Evolutionary conservation across 305 asterid species (phyloP).

Genomic region (Fraxinus dipetala): DNA sequence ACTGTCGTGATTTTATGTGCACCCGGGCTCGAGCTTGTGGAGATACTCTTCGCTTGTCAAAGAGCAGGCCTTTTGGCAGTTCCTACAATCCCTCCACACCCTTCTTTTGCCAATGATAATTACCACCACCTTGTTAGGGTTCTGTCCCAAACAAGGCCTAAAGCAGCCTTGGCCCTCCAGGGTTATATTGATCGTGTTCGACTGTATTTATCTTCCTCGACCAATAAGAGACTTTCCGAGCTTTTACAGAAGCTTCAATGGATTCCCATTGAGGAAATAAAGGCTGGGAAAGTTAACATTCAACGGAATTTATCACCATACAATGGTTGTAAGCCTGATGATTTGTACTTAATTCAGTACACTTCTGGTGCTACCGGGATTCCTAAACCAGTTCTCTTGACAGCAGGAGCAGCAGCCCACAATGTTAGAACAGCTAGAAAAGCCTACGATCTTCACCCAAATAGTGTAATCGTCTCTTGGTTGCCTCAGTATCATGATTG

Average conservation of each 20-base stretch:
- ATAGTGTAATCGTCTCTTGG: conserved; percentile 70
- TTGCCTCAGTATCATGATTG: conserved; percentile 84
- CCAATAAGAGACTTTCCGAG: conserved; percentile 28
- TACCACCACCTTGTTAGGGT: conserved; percentile 55
- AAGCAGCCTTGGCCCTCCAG: conserved; percentile 55
- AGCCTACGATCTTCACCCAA: conserved; percentile 65
- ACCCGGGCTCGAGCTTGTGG: conserved; percentile 67
- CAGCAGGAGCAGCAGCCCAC: conserved; percentile 85
- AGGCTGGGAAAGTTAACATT: background rate
- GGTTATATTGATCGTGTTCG: conserved; percentile 41
- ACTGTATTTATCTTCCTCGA: conserved; percentile 25
- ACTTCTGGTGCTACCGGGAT: conserved; percentile 77
- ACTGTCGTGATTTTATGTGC: conserved; percentile 47
- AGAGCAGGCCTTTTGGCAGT: conserved; percentile 62
- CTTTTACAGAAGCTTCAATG: conserved; percentile 37
- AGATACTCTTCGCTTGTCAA: conserved; percentile 63
- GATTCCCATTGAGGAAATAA: conserved; percentile 49
- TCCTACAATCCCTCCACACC: conserved; percentile 55
- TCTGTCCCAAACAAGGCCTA: conserved; percentile 65
- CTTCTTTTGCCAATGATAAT: conserved; percentile 30
- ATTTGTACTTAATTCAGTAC: conserved; percentile 68
- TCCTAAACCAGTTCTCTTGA: conserved; percentile 76
- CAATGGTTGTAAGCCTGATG: conserved; percentile 51
- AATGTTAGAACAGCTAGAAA: conserved; percentile 66
- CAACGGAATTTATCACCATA: conserved; percentile 20